Percentiles rank a stretch among this genome's conserved stretches.
phyloP scores from a whole-genome alignment of 2,329 filamentous ascomycete species.

The Aspergillus neoniger region DNA sequence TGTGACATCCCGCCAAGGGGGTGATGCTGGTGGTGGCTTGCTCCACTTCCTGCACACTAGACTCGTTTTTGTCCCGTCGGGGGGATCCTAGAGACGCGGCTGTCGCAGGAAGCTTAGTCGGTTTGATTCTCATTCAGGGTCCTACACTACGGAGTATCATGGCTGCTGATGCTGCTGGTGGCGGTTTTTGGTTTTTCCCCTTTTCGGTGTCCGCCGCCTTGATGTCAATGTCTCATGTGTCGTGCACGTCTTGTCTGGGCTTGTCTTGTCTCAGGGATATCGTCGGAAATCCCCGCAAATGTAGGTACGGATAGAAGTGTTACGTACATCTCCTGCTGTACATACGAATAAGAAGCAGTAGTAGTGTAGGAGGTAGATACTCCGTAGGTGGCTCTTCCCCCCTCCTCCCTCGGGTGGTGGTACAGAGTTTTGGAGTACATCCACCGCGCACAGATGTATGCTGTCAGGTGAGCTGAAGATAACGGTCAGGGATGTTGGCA shows the following conservation, averaged over 20 bases:
- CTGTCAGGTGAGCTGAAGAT: background rate
- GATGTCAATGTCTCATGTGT: too few species aligned
- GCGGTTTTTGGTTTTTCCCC: background rate
- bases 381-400: too few species aligned
- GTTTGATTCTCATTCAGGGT: constrained; percentile 3
- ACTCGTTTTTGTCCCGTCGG: background rate
- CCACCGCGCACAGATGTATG: background rate
- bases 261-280: too few species aligned
- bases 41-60: constrained; percentile 9
- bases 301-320: background rate
- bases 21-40: background rate
- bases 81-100: background rate
- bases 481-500: background rate
- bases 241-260: too few species aligned
- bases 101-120: constrained; percentile 9
- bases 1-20: constrained; percentile 3
- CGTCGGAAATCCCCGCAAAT: too few species aligned
- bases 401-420: background rate
- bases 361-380: background rate
- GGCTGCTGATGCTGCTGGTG: background rate
- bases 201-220: too few species aligned
- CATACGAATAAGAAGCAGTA: background rate
- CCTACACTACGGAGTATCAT: background rate
- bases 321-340: background rate
- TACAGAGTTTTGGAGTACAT: background rate